A percentile compares a stretch with the other conserved stretches of the same genome.
These are phyloP conservation scores for Paraphoma sp. DNA, from an alignment of 2,329 filamentous ascomycete species.

Conservation along the genomic window DNA sequence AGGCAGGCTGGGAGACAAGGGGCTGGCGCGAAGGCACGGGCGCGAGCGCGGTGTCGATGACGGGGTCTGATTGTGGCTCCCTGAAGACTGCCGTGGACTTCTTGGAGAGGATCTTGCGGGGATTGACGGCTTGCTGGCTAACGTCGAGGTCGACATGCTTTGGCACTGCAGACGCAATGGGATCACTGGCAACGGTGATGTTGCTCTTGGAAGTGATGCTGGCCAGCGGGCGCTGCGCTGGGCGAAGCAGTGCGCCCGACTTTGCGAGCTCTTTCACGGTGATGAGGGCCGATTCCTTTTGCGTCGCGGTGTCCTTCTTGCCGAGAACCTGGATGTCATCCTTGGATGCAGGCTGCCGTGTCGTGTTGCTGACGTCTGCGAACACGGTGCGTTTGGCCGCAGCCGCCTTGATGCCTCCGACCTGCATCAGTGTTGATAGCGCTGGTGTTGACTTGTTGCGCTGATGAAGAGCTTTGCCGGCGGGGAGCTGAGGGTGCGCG, in stretches of 20 bases:
- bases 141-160: constrained; percentile 34
- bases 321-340: constrained; percentile 63
- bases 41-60: constrained; percentile 19
- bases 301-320: constrained; percentile 45
- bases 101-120: constrained; percentile 59
- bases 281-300: constrained; percentile 39
- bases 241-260: constrained; percentile 58
- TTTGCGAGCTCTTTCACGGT: constrained; percentile 50
- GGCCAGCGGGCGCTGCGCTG: constrained; percentile 66
- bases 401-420: constrained; percentile 65
- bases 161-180: constrained; percentile 23
- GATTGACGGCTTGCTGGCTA: constrained; percentile 43
- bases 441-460: constrained; percentile 80
- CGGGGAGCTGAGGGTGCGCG: constrained; percentile 49
- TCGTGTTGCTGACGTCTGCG: constrained; percentile 80
- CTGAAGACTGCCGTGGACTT: constrained; percentile 63
- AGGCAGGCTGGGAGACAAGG: constrained; percentile 27
- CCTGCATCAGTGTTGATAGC: constrained; percentile 62
- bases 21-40: constrained; percentile 29
- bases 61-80: constrained; percentile 46
- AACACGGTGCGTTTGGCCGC: constrained; percentile 79
- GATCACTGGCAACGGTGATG: constrained; percentile 16
- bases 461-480: constrained; percentile 68
- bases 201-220: constrained; percentile 28
- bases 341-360: constrained; percentile 51